These are phyloP conservation scores for Cystoisospora suis DNA, from an alignment of 169 alveolate genomes.

Conservation along the genomic window DNA sequence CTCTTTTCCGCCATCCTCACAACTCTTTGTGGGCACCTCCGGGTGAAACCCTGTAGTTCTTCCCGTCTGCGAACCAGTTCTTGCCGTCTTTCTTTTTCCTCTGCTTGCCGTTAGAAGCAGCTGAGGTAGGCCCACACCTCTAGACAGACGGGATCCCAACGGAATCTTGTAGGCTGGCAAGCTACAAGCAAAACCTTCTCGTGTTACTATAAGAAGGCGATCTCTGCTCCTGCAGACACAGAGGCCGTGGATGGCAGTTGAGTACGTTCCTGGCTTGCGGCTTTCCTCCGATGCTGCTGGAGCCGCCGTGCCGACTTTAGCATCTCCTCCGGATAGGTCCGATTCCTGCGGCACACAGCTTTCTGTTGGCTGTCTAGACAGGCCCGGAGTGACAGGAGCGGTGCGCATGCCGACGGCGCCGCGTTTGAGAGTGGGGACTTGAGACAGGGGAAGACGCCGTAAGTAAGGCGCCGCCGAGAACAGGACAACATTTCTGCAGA, in stretches of 20 bases:
- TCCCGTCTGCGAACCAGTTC: neutral
- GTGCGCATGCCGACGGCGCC: neutral
- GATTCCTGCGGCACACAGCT: too few species aligned
- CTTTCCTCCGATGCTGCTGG: neutral
- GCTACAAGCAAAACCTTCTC: neutral
- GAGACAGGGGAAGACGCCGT: neutral
- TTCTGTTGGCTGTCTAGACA: neutral
- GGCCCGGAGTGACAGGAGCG: neutral
- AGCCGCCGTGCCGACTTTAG: neutral
- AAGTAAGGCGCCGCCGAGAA: neutral
- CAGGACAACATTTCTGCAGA: slow-evolving; percentile 1
- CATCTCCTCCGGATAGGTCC: neutral
- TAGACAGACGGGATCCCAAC: neutral
- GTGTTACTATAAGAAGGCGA: neutral
- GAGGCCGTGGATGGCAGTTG: neutral
- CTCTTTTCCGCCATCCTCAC: too few species aligned
- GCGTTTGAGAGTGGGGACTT: neutral
- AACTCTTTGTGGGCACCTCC: too few species aligned
- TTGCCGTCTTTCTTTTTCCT: neutral
- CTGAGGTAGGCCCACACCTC: neutral
- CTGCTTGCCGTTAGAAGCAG: neutral
- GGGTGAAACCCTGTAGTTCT: too few species aligned
- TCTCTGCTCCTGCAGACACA: neutral
- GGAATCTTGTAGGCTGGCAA: neutral
- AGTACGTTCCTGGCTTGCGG: neutral